A percentile compares a stretch with the other conserved stretches of the same genome.
These are phyloP conservation scores for Oldenlandia corymbosa DNA, from an alignment of 257 asterid species.

Conservation along the genomic window DNA sequence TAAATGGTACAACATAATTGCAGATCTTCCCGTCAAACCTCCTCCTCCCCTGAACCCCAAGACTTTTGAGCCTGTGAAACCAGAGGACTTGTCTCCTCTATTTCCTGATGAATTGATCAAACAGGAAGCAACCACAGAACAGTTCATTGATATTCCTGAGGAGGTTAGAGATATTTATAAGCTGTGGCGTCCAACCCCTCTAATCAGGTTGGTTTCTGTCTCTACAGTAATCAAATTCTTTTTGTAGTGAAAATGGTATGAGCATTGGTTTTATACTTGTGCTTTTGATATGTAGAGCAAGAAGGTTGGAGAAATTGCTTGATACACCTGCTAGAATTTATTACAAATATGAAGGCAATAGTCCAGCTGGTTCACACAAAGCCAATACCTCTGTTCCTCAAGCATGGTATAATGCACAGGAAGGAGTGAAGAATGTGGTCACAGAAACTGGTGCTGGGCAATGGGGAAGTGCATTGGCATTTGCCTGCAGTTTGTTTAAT, in stretches of 20 bases:
- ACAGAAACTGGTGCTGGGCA: slow-evolving; percentile 98
- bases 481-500: slow-evolving; percentile 78
- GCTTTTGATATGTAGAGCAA: slow-evolving; percentile 48
- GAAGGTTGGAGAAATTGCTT: slow-evolving; percentile 83
- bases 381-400: slow-evolving; percentile 95
- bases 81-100: slow-evolving; percentile 69
- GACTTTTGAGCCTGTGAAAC: slow-evolving; percentile 62
- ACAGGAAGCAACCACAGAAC: slow-evolving; percentile 55
- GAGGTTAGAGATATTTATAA: slow-evolving; percentile 73
- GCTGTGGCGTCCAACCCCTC: slow-evolving; percentile 96
- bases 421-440: slow-evolving; percentile 68
- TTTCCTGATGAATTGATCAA: slow-evolving; percentile 77
- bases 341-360: slow-evolving; percentile 89
- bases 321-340: slow-evolving; percentile 89
- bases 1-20: slow-evolving; percentile 73
- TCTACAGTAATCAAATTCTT: background rate
- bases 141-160: slow-evolving; percentile 74
- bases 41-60: slow-evolving; percentile 77
- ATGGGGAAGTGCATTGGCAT: slow-evolving; percentile 89
- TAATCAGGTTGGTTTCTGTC: slow-evolving; percentile 58
- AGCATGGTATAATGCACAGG: slow-evolving; percentile 80
- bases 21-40: slow-evolving; percentile 80
- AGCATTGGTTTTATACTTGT: slow-evolving; percentile 24
- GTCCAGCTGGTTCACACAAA: slow-evolving; percentile 97
- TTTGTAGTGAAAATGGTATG: background rate